These are phyloP conservation scores for Brassica napus DNA, from an alignment of 345 rosid genomes.

Conservation along the genomic window Da-Ae NC_063439.1:4001001-4001500, in stretches of 20 bases:
- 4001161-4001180: constrained; percentile 2
- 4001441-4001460: not conserved
- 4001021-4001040: constrained; percentile 62
- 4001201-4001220: constrained; percentile 20
- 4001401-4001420: not conserved
- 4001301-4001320: not conserved
- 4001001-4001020: constrained; percentile 73
- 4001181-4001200: not conserved
- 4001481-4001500: not conserved
- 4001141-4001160: constrained; percentile 18
- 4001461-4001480: not conserved
- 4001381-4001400: not conserved
- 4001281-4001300: not conserved
- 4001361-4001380: not conserved
- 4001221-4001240: not conserved
- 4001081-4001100: not conserved
- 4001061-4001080: not conserved
- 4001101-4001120: not conserved
- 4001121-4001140: constrained; percentile 14
- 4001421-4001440: not conserved
- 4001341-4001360: not conserved
- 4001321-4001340: not conserved
- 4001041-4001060: constrained; percentile 38
- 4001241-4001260: constrained; percentile 5
- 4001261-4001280: constrained; percentile 15